Conservation (phyloP, 2,329 filamentous ascomycete genomes). For the Dothiorella sarmentorum region DNA sequence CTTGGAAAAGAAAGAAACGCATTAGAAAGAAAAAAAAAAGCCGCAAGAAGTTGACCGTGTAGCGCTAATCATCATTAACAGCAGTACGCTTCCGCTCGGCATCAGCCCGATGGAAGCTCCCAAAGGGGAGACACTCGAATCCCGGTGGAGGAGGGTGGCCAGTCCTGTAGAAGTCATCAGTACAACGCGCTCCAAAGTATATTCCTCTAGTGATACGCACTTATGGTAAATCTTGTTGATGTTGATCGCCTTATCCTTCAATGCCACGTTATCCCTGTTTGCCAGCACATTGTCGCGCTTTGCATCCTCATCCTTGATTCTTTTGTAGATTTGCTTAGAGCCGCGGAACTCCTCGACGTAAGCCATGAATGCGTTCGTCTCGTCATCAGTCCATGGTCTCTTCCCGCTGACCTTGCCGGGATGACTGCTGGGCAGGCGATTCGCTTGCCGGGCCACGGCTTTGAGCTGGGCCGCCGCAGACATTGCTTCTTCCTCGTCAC, state of each 20-base stretch:
- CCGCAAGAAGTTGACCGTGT: too few relatives aligned
- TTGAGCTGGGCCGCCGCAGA: neutral
- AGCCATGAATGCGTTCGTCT: neutral
- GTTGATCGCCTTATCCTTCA: conserved; percentile 46
- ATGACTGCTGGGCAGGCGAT: neutral
- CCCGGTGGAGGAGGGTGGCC: neutral
- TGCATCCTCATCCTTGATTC: conserved; percentile 2
- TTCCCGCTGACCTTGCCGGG: conserved; percentile 18
- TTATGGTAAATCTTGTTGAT: conserved; percentile 40
- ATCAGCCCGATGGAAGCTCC: too few relatives aligned
- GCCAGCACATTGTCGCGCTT: conserved; percentile 21
- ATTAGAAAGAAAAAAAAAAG: too few relatives aligned
- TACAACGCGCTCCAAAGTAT: neutral
- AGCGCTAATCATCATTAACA: too few relatives aligned
- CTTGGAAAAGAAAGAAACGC: too few relatives aligned
- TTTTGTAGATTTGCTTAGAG: neutral
- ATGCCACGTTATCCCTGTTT: conserved; percentile 49
- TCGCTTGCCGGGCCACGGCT: neutral
- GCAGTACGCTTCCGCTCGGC: too few relatives aligned
- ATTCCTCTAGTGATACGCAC: conserved; percentile 26
- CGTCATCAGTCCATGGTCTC: conserved; percentile 11
- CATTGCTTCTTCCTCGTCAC: neutral
- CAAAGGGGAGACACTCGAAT: neutral
- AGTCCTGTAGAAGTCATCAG: neutral
- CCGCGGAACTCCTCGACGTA: neutral